Evolutionary conservation across 768 basidiomycete genomes (phyloP), one percentile per base, ranked within the genome.

Genomic region (Trametes maxima): DNA sequence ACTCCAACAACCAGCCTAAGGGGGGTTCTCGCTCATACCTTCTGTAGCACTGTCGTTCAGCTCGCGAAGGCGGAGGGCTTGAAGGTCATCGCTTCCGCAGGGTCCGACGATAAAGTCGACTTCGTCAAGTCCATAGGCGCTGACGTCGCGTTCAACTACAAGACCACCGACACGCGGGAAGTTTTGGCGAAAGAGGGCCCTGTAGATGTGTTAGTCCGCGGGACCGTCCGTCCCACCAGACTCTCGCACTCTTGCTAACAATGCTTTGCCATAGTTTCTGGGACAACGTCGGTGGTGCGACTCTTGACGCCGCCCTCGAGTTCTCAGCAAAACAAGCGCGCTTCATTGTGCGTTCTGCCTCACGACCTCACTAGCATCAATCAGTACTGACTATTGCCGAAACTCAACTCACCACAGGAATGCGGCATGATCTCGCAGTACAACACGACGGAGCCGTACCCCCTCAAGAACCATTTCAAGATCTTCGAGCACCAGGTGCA

Each of bases 131-230:
- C 79, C 3, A 65, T 88, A n/a, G 89, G 88, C 0, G 83, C 84
- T 0, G 88, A 92, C 65, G 80, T 87, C 6, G 84, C 79, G 0
- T 90, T 89, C 76, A 89, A 91, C 71, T 90, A 88, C 74, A 88
- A 92, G 78, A 89, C 80, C 0, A 76, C 76, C 0, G 74, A 76
- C 48, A 84, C 82, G 0, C 67, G 66, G 0, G 82, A 86, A 12
- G 75, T 87, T 2, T 73, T 92, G 39, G 68, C 69, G 60, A 78
- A 78, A 58, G 79, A 89, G 64, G 87, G 87, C 2, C 83, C 81
- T 0, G 78, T 88, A 45, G 76, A 86, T 66, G 72, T 86, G 48
- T 65, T 5, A 36, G 46, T 56, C 28, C 28, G 28, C 28, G 28
- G 8, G 28, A 5, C 13, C 13, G 16, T 25, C 16, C 24, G 21